These are phyloP conservation scores for Leishmania aethiopica DNA, from an alignment of 208 protist species.

Conservation along the genomic window DNA sequence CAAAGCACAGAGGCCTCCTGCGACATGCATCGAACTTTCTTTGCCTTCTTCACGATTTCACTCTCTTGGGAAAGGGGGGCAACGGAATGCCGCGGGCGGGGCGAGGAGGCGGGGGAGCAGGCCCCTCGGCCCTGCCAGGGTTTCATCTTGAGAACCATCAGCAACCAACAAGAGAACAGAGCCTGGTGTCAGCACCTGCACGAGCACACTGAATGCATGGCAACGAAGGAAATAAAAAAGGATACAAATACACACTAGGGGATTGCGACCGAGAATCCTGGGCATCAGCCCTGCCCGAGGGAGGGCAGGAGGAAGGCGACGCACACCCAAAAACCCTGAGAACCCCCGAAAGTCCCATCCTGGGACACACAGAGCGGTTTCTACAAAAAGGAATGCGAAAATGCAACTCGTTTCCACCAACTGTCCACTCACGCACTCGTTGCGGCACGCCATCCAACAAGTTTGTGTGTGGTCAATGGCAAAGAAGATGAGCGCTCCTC, in stretches of 20 bases:
- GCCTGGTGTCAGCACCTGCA: background rate
- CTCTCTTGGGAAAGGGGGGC: background rate
- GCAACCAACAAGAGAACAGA: background rate
- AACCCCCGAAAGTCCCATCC: background rate
- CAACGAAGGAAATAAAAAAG: background rate
- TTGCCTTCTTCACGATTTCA: background rate
- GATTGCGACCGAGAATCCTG: background rate
- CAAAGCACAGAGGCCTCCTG: background rate
- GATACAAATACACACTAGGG: background rate
- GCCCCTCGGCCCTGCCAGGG: background rate
- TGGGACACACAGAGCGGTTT: background rate
- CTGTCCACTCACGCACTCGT: background rate
- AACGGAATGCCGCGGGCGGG: background rate
- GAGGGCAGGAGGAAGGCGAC: too few species aligned
- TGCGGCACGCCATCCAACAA: background rate
- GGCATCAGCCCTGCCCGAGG: background rate
- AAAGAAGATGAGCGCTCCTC: background rate
- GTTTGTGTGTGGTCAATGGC: background rate
- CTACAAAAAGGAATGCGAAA: background rate
- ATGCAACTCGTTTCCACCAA: background rate
- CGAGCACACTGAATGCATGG: background rate
- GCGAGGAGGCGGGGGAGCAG: background rate
- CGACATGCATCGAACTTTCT: background rate
- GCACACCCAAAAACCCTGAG: background rate
- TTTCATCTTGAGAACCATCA: background rate